Conservation (phyloP, 495 filamentous ascomycete species). For the Staphylotrichum longicolle region DNA sequence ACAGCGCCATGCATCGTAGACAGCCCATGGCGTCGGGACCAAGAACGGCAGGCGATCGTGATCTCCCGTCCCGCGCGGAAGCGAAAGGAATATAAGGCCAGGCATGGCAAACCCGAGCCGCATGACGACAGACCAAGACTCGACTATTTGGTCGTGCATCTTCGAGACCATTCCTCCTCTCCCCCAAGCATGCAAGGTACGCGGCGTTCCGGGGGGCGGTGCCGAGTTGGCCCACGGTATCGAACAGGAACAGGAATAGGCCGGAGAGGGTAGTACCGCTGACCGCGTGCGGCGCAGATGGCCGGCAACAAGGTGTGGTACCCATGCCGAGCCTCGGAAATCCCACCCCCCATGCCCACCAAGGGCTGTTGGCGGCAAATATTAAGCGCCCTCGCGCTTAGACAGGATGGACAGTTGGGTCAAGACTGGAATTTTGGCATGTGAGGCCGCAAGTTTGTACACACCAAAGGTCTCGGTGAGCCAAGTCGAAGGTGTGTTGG, state of each 20-base stretch:
- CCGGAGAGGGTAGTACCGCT: conserved; percentile 10
- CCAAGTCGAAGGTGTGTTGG: not conserved
- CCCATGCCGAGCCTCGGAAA: not conserved
- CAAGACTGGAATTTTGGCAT: not conserved
- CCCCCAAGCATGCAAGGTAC: not conserved
- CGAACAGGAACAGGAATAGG: conserved; percentile 13
- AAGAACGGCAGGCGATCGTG: not conserved
- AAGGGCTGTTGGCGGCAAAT: conserved; percentile 2
- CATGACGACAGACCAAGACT: conserved; percentile 1
- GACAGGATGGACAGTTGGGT: not conserved
- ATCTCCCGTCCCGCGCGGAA: conserved; percentile 1
- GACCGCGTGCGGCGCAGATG: conserved; percentile 9
- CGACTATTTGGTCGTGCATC: too few species aligned
- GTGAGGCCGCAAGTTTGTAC: not conserved
- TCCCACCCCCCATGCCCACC: conserved; percentile 8
- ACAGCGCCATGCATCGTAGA: conserved; percentile 14
- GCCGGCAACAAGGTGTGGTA: not conserved
- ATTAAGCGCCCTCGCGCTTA: conserved; percentile 10
- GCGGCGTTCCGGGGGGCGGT: conserved; percentile 9
- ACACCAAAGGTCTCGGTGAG: not conserved
- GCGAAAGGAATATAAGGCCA: conserved; percentile 11
- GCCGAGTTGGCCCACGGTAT: conserved; percentile 6
- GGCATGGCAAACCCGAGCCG: conserved; percentile 3
- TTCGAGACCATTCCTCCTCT: conserved; percentile 2
- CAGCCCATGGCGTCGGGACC: conserved; percentile 1